These are phyloP conservation scores for Bryum argenteum DNA, from an alignment of 225 moss, liverwort and hornwort genomes.

Conservation along the genomic window DNA sequence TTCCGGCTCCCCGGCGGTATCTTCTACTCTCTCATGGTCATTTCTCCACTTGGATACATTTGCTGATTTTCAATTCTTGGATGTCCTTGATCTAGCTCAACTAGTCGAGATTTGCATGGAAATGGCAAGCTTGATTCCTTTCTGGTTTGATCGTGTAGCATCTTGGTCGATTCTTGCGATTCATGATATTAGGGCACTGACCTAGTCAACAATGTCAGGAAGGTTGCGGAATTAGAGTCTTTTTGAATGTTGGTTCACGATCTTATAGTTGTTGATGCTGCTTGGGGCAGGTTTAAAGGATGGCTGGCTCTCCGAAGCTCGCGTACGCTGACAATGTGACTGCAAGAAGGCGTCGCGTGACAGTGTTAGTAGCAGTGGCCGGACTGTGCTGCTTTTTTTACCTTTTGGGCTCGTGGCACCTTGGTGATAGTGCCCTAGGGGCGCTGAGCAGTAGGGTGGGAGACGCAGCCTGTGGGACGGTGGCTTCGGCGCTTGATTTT, in stretches of 20 bases:
- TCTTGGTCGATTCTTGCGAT: no score
- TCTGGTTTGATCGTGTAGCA: no score
- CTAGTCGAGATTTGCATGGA: background rate
- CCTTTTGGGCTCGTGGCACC: constrained; percentile 72
- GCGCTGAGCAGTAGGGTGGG: constrained; percentile 14
- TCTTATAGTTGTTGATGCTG: background rate
- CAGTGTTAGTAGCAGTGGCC: constrained; percentile 38
- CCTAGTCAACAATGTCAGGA: no score
- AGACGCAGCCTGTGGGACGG: constrained; percentile 27
- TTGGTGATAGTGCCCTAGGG: constrained; percentile 13
- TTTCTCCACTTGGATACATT: background rate
- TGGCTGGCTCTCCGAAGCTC: constrained; percentile 54
- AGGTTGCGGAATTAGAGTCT: no score
- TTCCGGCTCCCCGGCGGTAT: background rate
- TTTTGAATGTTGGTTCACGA: no score
- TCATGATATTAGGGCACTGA: no score
- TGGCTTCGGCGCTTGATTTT: constrained; percentile 61
- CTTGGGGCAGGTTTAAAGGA: constrained; percentile 31
- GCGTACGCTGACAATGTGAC: constrained; percentile 36
- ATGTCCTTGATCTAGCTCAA: background rate
- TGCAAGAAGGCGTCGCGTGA: constrained; percentile 41
- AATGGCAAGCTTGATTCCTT: background rate
- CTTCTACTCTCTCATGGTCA: background rate
- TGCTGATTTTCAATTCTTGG: no score
- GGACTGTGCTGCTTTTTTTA: constrained; percentile 66